A percentile compares a stretch with the other conserved stretches of the same genome.
These are phyloP conservation scores for Coelomomyces lativittatus DNA, from an alignment of 371 early-diverging fungal species.

Conservation along the genomic window DNA sequence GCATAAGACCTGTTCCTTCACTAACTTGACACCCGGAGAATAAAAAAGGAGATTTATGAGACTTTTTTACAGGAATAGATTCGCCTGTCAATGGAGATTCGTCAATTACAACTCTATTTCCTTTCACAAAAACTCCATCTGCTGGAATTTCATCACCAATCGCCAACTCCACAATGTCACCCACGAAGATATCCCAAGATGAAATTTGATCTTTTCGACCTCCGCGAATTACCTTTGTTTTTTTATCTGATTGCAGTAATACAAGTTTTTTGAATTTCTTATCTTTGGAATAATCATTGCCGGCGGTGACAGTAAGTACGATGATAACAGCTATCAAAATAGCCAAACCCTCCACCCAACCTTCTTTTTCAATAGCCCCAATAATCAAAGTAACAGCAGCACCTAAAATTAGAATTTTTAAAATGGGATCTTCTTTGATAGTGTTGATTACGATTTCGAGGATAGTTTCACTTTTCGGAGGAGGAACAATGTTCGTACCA, in stretches of 20 bases:
- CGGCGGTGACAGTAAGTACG: slow-evolving; percentile 6
- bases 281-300: slow-evolving; percentile 13
- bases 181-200: slow-evolving; percentile 18
- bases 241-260: slow-evolving; percentile 6
- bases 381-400: slow-evolving; percentile 4
- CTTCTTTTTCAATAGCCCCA: not conserved
- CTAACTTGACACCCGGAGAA: slow-evolving; percentile 13
- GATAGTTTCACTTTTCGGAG: slow-evolving; percentile 3
- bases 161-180: slow-evolving; percentile 21
- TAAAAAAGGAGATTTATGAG: slow-evolving; percentile 6
- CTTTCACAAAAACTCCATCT: slow-evolving; percentile 9
- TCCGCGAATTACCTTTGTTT: slow-evolving; percentile 10
- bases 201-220: slow-evolving; percentile 18
- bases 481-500: slow-evolving; percentile 5
- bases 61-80: slow-evolving; percentile 7
- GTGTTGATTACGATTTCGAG: slow-evolving; percentile 3
- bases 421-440: slow-evolving; percentile 7
- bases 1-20: slow-evolving; percentile 11
- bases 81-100: slow-evolving; percentile 15
- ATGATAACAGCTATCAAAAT: slow-evolving; percentile 11
- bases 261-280: slow-evolving; percentile 6
- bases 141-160: slow-evolving; percentile 28
- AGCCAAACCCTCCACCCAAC: slow-evolving; percentile 10
- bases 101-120: slow-evolving; percentile 5
- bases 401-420: slow-evolving; percentile 4